A percentile compares a stretch with the other conserved stretches of the same genome.
Evolutionary conservation across 2,329 filamentous ascomycete species (phyloP).

Genomic region (Neonectria coccinea): DNA sequence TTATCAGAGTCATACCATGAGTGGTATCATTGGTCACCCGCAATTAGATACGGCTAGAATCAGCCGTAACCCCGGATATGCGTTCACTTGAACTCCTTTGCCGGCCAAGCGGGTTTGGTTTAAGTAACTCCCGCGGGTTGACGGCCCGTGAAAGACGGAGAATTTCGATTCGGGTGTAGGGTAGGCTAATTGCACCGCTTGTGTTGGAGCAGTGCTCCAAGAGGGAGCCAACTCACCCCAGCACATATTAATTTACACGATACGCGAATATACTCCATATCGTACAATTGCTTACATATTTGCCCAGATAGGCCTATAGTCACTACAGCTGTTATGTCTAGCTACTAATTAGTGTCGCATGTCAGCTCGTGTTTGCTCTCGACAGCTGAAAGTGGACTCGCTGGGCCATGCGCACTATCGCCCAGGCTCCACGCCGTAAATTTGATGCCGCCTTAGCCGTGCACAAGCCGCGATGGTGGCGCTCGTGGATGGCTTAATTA

Average conservation of each 20-base stretch:
- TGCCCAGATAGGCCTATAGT: too few relatives aligned
- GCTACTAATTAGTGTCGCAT: not conserved
- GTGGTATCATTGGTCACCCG: not conserved
- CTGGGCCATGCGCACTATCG: not conserved
- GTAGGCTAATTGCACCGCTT: not conserved
- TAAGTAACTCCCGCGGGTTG: not conserved
- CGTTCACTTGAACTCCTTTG: not conserved
- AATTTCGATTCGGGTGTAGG: not conserved
- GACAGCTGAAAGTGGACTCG: not conserved
- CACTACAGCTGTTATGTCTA: not conserved
- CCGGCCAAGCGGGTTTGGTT: not conserved
- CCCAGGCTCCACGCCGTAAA: not conserved
- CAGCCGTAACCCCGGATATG: not conserved
- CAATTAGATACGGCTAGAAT: not conserved
- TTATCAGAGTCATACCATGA: not conserved
- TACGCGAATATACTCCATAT: not conserved
- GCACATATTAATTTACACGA: too few relatives aligned
- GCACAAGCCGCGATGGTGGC: not conserved
- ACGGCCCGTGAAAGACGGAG: not conserved
- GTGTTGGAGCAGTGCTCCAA: not conserved
- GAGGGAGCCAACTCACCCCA: not conserved
- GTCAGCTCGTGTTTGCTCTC: not conserved
- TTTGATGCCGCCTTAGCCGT: conserved; percentile 3
- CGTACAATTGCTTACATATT: not conserved
- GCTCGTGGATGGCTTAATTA: not conserved